These are phyloP conservation scores for Calonectria hongkongensis DNA, from an alignment of 2,329 filamentous ascomycete species.

Conservation along the genomic window DNA sequence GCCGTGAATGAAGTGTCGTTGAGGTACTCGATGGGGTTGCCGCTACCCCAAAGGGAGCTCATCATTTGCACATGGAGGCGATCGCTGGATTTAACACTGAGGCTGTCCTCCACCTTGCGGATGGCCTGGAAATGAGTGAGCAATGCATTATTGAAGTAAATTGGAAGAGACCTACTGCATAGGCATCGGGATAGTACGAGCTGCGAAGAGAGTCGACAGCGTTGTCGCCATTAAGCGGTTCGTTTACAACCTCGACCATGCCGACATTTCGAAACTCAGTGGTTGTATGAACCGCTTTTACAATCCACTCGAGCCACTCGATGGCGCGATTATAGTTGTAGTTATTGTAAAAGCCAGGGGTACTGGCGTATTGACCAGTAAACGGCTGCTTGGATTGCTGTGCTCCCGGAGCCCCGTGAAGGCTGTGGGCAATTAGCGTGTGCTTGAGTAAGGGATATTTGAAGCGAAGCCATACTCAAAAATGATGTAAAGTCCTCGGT, in stretches of 20 bases:
- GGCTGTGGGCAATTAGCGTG: conserved; percentile 38
- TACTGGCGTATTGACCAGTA: conserved; percentile 62
- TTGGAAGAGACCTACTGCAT: conserved; percentile 35
- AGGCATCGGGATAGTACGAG: conserved; percentile 49
- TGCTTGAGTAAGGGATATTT: too few relatives aligned
- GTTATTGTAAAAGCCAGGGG: conserved; percentile 72
- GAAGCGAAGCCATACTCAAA: conserved; percentile 60
- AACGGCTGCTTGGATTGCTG: conserved; percentile 67
- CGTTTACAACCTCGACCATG: conserved; percentile 71
- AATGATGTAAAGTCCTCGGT: conserved; percentile 71
- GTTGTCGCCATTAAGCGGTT: conserved; percentile 48
- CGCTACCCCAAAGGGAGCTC: conserved; percentile 73
- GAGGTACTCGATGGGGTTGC: conserved; percentile 69
- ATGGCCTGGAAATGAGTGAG: conserved; percentile 58
- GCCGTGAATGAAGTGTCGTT: conserved; percentile 64
- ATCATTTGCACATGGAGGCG: conserved; percentile 72
- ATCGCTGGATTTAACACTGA: conserved; percentile 63
- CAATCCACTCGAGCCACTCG: conserved; percentile 74
- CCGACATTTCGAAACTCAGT: conserved; percentile 72
- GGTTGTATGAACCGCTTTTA: conserved; percentile 69
- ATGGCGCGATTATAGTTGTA: conserved; percentile 74
- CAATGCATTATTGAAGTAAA: accelerated
- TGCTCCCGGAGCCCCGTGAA: conserved; percentile 71
- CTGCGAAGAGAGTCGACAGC: conserved; percentile 47
- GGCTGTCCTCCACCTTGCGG: conserved; percentile 66